These are phyloP conservation scores for Vanilla planifolia DNA, from an alignment of 106 monocot species.

Conservation along the genomic window DNA sequence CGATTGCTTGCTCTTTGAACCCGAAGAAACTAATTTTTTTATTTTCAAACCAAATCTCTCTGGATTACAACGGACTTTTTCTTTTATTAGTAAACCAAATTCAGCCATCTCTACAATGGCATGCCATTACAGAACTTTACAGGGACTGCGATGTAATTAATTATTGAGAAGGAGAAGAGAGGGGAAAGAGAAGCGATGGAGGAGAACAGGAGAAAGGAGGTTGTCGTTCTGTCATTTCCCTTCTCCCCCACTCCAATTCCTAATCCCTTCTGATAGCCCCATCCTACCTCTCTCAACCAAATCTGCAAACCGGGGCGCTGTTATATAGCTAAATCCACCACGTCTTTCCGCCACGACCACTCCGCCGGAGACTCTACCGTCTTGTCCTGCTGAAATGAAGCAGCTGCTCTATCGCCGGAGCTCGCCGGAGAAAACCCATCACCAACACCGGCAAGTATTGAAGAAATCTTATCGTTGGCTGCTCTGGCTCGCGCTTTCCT, in stretches of 20 bases:
- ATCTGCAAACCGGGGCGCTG: background rate
- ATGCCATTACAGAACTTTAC: too few species aligned
- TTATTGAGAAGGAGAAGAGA: too few species aligned
- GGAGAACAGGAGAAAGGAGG: background rate
- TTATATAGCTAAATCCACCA: background rate
- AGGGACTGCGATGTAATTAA: too few species aligned
- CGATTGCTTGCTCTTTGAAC: too few species aligned
- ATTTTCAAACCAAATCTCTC: too few species aligned
- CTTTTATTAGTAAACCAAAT: too few species aligned
- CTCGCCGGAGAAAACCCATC: constrained; percentile 10
- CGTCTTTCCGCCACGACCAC: background rate
- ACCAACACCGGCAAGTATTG: constrained; percentile 5
- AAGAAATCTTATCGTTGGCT: constrained; percentile 38
- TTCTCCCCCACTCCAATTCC: constrained; percentile 18
- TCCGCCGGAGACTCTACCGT: constrained; percentile 5
- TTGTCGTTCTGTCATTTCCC: background rate
- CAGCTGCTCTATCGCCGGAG: constrained; percentile 5
- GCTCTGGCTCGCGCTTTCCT: constrained; percentile 35
- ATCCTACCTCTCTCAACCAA: background rate
- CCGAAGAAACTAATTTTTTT: too few species aligned
- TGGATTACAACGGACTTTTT: too few species aligned
- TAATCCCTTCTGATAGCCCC: constrained; percentile 5
- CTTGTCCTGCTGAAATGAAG: constrained; percentile 18
- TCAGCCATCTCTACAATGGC: too few species aligned
- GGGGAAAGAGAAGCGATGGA: too few species aligned